phyloP scores from a whole-genome alignment of 345 rosid genomes.

The Erysimum cheiranthoides region DNA sequence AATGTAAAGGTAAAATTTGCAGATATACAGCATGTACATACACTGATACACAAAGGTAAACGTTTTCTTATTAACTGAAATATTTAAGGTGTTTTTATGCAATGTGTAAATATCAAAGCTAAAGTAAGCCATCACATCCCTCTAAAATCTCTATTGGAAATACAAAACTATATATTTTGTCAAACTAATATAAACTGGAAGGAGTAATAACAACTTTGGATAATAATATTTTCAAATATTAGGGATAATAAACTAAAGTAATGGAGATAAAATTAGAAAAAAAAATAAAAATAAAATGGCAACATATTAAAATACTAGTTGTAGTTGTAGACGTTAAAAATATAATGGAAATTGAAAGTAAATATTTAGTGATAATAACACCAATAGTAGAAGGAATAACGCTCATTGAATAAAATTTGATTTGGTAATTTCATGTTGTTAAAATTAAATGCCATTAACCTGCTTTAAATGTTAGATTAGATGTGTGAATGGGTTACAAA shows the following conservation, averaged over 20 bases:
- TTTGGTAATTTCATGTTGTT: not conserved
- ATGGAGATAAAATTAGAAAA: no score
- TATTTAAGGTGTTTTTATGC: not conserved
- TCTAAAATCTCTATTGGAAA: no score
- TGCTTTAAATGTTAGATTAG: not conserved
- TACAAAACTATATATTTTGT: no score
- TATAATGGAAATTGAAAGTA: no score
- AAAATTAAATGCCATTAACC: not conserved
- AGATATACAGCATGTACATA: not conserved
- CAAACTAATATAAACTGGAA: not conserved
- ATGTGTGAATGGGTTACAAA: slow-evolving; percentile 8
- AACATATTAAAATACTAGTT: no score
- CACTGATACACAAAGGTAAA: not conserved
- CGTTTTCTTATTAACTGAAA: no score
- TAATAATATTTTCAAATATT: no score
- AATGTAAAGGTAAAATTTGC: not conserved
- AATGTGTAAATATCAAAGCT: not conserved
- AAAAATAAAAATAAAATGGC: no score
- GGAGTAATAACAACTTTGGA: not conserved
- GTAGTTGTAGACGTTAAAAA: no score
- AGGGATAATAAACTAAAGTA: no score
- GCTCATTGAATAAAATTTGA: not conserved
- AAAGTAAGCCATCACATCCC: not conserved
- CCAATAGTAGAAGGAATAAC: not conserved
- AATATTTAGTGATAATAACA: no score